Conservation (phyloP, 139 green algal species). For the Auxenochlorella protothecoides region DNA sequence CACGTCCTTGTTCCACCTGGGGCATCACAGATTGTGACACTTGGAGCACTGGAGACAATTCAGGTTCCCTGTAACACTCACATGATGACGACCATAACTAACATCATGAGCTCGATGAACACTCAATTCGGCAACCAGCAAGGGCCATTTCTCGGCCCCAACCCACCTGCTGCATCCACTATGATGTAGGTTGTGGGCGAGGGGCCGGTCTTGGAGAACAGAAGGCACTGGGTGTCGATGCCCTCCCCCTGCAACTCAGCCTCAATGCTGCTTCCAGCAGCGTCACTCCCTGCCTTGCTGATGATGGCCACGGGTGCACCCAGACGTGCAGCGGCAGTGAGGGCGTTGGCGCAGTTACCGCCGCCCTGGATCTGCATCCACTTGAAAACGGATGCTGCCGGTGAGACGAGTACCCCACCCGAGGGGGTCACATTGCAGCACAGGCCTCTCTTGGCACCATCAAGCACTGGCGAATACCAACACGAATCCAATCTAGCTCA, state of each 20-base stretch:
- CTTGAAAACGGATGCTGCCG: no score
- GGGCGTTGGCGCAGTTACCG: conserved; percentile 88
- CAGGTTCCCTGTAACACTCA: neutral
- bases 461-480: no score
- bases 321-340: conserved; percentile 81
- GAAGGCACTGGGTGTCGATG: conserved; percentile 60
- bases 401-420: no score
- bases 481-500: conserved; percentile 1
- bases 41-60: neutral
- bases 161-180: conserved; percentile 67
- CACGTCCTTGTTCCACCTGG: conserved; percentile 79
- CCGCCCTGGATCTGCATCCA: conserved; percentile 64
- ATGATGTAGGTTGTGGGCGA: conserved; percentile 99
- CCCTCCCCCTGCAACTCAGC: conserved; percentile 79
- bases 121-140: neutral
- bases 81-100: neutral
- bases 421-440: neutral
- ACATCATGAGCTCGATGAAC: neutral
- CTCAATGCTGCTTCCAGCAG: conserved; percentile 67
- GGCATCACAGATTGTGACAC: conserved; percentile 23
- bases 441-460: neutral
- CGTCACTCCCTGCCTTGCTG: conserved; percentile 77
- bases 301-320: conserved; percentile 63
- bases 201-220: conserved; percentile 42
- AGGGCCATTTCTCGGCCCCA: neutral